These are phyloP conservation scores for Penicillium goetzii DNA, from an alignment of 495 filamentous ascomycete species.

Conservation along the genomic window DNA sequence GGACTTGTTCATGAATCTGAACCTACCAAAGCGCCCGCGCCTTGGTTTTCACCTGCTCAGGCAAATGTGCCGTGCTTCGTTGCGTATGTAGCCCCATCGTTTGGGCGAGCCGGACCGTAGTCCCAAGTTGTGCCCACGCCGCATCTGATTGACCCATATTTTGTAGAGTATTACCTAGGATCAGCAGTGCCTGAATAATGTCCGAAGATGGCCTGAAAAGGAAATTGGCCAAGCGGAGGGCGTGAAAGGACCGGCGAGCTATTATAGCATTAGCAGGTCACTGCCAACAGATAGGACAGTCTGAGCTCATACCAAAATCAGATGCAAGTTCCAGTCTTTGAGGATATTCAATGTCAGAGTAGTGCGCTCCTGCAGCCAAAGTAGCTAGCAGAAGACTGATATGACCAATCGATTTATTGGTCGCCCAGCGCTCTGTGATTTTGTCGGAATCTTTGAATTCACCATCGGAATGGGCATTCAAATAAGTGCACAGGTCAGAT, in stretches of 20 bases:
- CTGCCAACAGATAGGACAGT: background rate
- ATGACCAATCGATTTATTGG: constrained; percentile 40
- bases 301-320: constrained; percentile 35
- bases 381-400: constrained; percentile 52
- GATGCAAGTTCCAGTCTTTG: constrained; percentile 33
- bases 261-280: background rate
- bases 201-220: constrained; percentile 50
- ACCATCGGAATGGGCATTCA: constrained; percentile 42
- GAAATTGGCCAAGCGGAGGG: constrained; percentile 50
- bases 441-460: constrained; percentile 25
- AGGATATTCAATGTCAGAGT: constrained; percentile 44
- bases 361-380: constrained; percentile 56
- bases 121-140: constrained; percentile 51
- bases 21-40: constrained; percentile 36
- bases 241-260: constrained; percentile 43
- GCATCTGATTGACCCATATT: constrained; percentile 55
- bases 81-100: constrained; percentile 47
- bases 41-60: constrained; percentile 32
- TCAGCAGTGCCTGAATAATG: constrained; percentile 47
- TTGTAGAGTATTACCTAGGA: constrained; percentile 52
- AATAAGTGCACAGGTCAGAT: constrained; percentile 48
- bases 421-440: constrained; percentile 37
- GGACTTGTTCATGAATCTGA: background rate
- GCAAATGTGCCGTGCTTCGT: constrained; percentile 30
- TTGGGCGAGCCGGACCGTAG: constrained; percentile 50